Evolutionary conservation across 1,284 basidiomycete species (phyloP), one percentile per base, ranked within the genome.

Genomic region (Nidula niveotomentosa): DNA sequence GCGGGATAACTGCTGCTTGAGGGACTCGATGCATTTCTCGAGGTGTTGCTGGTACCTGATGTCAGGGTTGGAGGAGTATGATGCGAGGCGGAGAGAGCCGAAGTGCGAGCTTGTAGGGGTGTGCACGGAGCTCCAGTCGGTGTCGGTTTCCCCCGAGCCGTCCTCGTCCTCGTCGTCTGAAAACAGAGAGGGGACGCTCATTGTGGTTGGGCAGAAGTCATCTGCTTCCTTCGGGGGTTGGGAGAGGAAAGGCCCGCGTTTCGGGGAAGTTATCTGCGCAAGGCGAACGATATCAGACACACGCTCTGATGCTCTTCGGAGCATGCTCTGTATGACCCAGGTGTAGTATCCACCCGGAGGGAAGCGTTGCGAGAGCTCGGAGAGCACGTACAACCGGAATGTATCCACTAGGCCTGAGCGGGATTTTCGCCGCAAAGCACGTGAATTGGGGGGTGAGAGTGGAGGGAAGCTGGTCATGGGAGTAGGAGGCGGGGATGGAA

Each of bases 381-480:
- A 73, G 23, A 91, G 65, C 33, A 93, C 83, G 65, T 85, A 81
- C 17, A 79, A 79, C 15, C 91, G 80, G 67, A 87, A 93, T 3
- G 85, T 79, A 64, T 94, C 90, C 12, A 93, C 81, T 9, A 94
- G 79, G 2, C 81, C 73, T 8, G 90, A 88, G 36, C 91, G 86
- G 2, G 91, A 91, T 55, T 82, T 80, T 50, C 81, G 76, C 34
- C 90, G 83, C 54, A 91, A 79, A 37, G 65, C 36, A 15, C 43
- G 46, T 10, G 53, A 49, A 36, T 4, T 41, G 47, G 52, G 48
- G 49, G 53, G 51, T 41, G 39, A 51, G 37, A 48, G 48, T 41
- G 66, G 15, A 54, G 60, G 48, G 54, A 58, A 58, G 55, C 51
- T 18, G 43, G 62, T 58, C n/a, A 62, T 64, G 0, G 66, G 53